Percentiles rank a stretch among this genome's conserved stretches.
phyloP scores from a whole-genome alignment of 2,329 filamentous ascomycete species.

The Beauveria rudraprayagi region DNA sequence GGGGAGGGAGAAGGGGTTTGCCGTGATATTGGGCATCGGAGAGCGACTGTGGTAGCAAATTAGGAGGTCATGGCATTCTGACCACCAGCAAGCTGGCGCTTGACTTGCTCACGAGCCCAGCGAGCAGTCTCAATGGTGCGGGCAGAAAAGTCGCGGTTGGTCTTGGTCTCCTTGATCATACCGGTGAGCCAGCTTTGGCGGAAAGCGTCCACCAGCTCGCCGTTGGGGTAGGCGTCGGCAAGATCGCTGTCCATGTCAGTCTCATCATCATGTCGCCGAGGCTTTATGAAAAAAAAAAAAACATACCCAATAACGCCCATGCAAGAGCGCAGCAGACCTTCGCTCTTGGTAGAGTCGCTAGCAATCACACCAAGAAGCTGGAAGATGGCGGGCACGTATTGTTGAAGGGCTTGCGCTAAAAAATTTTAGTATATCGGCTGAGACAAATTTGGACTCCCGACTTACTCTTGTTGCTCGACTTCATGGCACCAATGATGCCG shows the following conservation, averaged over 20 bases:
- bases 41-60: conserved; percentile 16
- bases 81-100: conserved; percentile 65
- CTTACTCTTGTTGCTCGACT: conserved; percentile 68
- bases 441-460: conserved; percentile 11
- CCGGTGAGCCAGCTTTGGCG: conserved; percentile 82
- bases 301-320: conserved; percentile 96
- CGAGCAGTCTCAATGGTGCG: conserved; percentile 91
- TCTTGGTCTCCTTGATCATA: conserved; percentile 87
- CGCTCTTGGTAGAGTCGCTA: conserved; percentile 78
- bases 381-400: conserved; percentile 80
- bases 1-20: conserved; percentile 6
- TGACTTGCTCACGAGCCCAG: conserved; percentile 96
- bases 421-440: conserved; percentile 19
- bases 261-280: conserved; percentile 1
- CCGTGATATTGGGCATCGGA: conserved; percentile 1
- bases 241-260: conserved; percentile 62
- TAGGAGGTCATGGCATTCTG: conserved; percentile 39
- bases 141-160: conserved; percentile 75
- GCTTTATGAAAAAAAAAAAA: neutral
- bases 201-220: conserved; percentile 77
- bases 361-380: conserved; percentile 74
- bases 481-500: conserved; percentile 92
- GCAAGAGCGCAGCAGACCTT: conserved; percentile 81
- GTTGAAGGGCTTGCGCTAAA: conserved; percentile 61
- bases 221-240: conserved; percentile 85